Evolutionary conservation across 257 asterid genomes (phyloP).

Genomic region (Solanum piurae): DNA sequence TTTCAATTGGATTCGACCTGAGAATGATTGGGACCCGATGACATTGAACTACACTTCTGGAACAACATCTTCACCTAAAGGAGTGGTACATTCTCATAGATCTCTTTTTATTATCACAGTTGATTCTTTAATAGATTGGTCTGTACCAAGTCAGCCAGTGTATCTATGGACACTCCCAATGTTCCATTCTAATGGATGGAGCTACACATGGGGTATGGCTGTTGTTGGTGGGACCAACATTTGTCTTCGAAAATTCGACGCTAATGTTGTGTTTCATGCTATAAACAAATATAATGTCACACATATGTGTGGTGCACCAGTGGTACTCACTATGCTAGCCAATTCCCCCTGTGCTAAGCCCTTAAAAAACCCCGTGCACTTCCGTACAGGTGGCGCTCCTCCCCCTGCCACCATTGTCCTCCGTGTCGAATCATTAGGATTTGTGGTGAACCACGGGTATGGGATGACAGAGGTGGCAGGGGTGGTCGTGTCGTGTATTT

Average conservation of each 20-base stretch:
- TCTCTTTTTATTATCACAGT: slow-evolving; percentile 34
- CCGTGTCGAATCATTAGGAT: slow-evolving; percentile 50
- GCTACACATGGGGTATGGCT: slow-evolving; percentile 89
- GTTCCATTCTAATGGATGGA: slow-evolving; percentile 93
- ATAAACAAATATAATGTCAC: slow-evolving; percentile 34
- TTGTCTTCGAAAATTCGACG: slow-evolving; percentile 62
- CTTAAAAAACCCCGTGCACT: slow-evolving; percentile 24
- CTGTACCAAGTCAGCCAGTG: slow-evolving; percentile 46
- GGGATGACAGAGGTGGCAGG: slow-evolving; percentile 76
- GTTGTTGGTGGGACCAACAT: slow-evolving; percentile 71
- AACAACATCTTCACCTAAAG: slow-evolving; percentile 77
- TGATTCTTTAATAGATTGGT: slow-evolving; percentile 56
- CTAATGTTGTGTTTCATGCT: slow-evolving; percentile 21
- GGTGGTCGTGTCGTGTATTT: slow-evolving; percentile 52
- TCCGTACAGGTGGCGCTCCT: slow-evolving; percentile 60
- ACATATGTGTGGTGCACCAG: slow-evolving; percentile 88
- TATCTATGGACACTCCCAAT: slow-evolving; percentile 82
- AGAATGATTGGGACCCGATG: slow-evolving; percentile 51
- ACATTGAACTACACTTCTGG: slow-evolving; percentile 80
- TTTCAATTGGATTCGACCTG: slow-evolving; percentile 45
- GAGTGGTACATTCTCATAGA: slow-evolving; percentile 64
- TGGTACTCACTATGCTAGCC: slow-evolving; percentile 52
- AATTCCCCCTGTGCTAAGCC: slow-evolving; percentile 24
- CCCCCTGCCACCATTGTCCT: slow-evolving; percentile 60
- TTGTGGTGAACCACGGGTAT: slow-evolving; percentile 54